A percentile compares a stretch with the other conserved stretches of the same genome.
phyloP scores from a whole-genome alignment of 108 stramenopile genomes.

The Stephanodiscus triporus region DNA sequence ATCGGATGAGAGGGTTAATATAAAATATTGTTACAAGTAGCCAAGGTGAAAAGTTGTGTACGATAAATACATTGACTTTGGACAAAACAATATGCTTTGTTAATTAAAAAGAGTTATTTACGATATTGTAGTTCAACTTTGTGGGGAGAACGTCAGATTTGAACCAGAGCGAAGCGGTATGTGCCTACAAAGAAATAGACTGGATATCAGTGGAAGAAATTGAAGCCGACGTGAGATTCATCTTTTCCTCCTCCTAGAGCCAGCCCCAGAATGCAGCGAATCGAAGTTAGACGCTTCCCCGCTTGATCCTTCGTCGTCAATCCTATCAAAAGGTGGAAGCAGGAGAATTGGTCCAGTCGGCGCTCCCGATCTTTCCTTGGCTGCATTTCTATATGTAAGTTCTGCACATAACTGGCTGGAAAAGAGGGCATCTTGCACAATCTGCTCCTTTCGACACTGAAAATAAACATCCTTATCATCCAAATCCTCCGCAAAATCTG shows the following conservation, averaged over 20 bases:
- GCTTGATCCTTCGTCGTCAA: constrained; percentile 10
- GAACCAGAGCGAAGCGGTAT: no score
- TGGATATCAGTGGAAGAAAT: no score
- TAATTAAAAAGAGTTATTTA: background rate
- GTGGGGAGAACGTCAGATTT: no score
- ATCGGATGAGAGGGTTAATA: constrained; percentile 3
- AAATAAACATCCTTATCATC: constrained; percentile 43
- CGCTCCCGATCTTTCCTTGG: constrained; percentile 6
- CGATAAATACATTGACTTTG: no score
- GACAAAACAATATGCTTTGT: no score
- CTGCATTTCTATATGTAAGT: constrained; percentile 8
- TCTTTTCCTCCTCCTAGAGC: background rate
- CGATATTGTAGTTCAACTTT: background rate
- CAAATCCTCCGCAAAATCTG: constrained; percentile 23
- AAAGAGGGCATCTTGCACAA: constrained; percentile 24
- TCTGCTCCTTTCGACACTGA: constrained; percentile 17
- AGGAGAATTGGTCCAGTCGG: background rate
- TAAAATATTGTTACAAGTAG: no score
- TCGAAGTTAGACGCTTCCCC: constrained; percentile 45
- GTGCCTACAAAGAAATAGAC: no score
- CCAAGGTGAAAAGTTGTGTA: background rate
- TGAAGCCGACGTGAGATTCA: no score
- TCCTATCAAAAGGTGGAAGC: constrained; percentile 27
- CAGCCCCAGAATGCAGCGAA: constrained; percentile 31
- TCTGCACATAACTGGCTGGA: constrained; percentile 31